These are phyloP conservation scores for Fusarium abutilonis DNA, from an alignment of 2,329 filamentous ascomycete genomes.

Conservation along the genomic window DNA sequence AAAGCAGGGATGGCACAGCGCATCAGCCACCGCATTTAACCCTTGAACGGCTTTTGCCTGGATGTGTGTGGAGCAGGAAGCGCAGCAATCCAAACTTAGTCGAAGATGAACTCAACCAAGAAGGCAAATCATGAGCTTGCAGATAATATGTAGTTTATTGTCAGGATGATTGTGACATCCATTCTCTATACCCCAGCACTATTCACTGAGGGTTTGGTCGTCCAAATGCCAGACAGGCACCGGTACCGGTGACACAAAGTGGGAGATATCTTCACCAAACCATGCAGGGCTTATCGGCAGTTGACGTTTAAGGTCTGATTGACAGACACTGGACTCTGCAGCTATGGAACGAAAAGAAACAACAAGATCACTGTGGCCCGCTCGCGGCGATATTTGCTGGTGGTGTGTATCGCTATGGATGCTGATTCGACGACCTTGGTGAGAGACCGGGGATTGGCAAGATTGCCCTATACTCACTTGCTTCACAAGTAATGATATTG, in stretches of 20 bases:
- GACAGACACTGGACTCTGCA: constrained; percentile 1
- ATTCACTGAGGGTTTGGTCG: background rate
- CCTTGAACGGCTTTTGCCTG: constrained; percentile 33
- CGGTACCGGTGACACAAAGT: background rate
- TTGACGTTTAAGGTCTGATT: constrained; percentile 1
- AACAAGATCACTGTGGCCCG: constrained; percentile 23
- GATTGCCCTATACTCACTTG: background rate
- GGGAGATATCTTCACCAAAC: constrained; percentile 3
- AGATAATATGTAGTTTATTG: background rate
- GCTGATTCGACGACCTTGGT: constrained; percentile 1
- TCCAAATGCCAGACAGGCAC: background rate
- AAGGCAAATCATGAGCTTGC: constrained; percentile 8
- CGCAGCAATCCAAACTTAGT: constrained; percentile 2
- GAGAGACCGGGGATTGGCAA: background rate
- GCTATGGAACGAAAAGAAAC: constrained; percentile 7
- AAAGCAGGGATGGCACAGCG: constrained; percentile 35
- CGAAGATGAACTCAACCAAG: constrained; percentile 9
- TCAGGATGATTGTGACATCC: background rate
- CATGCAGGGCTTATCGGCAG: background rate
- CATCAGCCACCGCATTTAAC: constrained; percentile 26
- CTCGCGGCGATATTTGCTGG: constrained; percentile 13
- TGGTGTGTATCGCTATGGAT: constrained; percentile 23
- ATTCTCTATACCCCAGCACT: background rate
- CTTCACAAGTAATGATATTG: constrained; percentile 6
- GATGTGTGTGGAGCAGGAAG: constrained; percentile 13